phyloP scores from a whole-genome alignment of 78 protist species.

The Pigoraptor vietnamica region DNA sequence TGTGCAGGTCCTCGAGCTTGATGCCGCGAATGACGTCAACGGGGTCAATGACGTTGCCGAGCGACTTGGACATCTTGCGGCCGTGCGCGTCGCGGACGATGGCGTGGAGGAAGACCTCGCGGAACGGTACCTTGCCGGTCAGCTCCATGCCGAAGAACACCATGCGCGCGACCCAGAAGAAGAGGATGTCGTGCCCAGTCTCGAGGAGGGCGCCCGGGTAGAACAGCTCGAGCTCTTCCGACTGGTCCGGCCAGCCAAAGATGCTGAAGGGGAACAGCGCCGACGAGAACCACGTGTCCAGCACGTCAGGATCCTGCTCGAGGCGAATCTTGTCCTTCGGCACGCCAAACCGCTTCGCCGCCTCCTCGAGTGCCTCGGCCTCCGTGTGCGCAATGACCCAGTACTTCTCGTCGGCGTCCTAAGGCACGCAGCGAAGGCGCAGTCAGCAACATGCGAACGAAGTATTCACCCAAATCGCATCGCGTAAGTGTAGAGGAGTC shows the following conservation, averaged over 20 bases:
- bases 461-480: neutral
- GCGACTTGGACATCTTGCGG: conserved; percentile 88
- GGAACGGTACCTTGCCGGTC: conserved; percentile 79
- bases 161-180: conserved; percentile 99
- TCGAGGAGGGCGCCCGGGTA: conserved; percentile 95
- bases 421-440: neutral
- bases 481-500: too few relatives aligned
- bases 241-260: conserved; percentile 95
- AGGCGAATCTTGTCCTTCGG: conserved; percentile 33
- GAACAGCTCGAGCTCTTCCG: conserved; percentile 57
- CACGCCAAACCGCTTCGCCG: conserved; percentile 41
- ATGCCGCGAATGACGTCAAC: conserved; percentile 90
- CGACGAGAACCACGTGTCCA: conserved; percentile 98
- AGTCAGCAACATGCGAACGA: neutral
- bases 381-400: conserved; percentile 53
- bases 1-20: conserved; percentile 45
- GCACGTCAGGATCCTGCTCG: conserved; percentile 96
- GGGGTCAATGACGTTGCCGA: conserved; percentile 98
- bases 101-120: conserved; percentile 85
- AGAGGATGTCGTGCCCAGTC: conserved; percentile 99
- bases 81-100: conserved; percentile 89
- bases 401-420: neutral
- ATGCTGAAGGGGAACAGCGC: conserved; percentile 98
- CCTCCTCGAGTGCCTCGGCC: conserved; percentile 62
- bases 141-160: conserved; percentile 92